Conservation (phyloP, 2,329 filamentous ascomycete genomes). For the Pseudogymnoascus sp. region DNA sequence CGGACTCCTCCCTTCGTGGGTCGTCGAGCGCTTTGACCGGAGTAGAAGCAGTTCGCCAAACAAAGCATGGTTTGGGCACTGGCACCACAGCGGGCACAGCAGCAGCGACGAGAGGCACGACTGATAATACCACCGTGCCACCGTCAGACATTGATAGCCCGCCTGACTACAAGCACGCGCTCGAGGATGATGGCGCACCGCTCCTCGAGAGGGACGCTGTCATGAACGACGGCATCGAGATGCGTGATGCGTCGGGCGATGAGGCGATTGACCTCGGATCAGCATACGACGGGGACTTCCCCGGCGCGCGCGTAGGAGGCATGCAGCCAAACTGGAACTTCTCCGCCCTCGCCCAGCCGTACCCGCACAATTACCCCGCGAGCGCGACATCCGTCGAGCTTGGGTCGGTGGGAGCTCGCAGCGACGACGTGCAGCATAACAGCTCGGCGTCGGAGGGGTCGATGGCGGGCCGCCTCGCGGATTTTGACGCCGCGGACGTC, state of each 20-base stretch:
- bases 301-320: neutral
- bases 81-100: slow-evolving; percentile 21
- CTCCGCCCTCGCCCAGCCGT: slow-evolving; percentile 7
- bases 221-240: slow-evolving; percentile 18
- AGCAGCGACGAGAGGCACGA: slow-evolving; percentile 6
- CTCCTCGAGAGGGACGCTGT: slow-evolving; percentile 12
- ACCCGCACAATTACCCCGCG: neutral
- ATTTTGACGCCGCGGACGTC: slow-evolving; percentile 21
- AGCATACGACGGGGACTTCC: neutral
- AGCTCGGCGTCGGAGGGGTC: slow-evolving; percentile 23
- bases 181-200: slow-evolving; percentile 17
- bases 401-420: slow-evolving; percentile 13
- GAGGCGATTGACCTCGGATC: slow-evolving; percentile 25
- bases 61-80: slow-evolving; percentile 47
- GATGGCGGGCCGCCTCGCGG: slow-evolving; percentile 18
- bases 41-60: slow-evolving; percentile 68
- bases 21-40: slow-evolving; percentile 80
- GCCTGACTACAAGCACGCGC: slow-evolving; percentile 22
- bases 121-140: neutral
- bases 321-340: slow-evolving; percentile 18
- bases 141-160: slow-evolving; percentile 10
- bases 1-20: slow-evolving; percentile 75
- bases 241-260: slow-evolving; percentile 10
- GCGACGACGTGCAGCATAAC: slow-evolving; percentile 26
- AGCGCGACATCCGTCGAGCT: neutral